Evolutionary conservation across 805 yeast genomes (phyloP).

Genomic region (Lipomyces chichibuensis): DNA sequence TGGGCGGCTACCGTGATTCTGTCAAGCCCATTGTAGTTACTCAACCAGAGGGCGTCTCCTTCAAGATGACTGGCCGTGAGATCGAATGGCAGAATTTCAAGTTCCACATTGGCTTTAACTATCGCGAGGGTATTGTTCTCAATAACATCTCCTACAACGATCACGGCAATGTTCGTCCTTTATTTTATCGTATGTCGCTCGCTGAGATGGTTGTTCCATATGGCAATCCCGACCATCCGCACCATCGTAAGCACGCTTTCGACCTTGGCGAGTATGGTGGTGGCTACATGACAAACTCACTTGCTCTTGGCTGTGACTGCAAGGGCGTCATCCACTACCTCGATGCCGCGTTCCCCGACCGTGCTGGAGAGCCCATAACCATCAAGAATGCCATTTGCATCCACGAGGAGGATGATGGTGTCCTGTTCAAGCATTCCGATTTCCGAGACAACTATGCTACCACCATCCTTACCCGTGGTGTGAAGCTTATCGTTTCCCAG

Average conservation of each 20-base stretch:
- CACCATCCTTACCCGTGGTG: conserved; percentile 73
- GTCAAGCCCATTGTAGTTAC: conserved; percentile 69
- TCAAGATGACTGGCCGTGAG: conserved; percentile 67
- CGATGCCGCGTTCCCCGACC: conserved; percentile 74
- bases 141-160: conserved; percentile 75
- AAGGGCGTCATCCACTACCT: conserved; percentile 82
- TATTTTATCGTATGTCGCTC: conserved; percentile 77
- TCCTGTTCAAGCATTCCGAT: conserved; percentile 79
- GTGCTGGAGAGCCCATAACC: conserved; percentile 68
- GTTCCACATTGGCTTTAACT: conserved; percentile 81
- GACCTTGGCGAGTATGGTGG: conserved; percentile 90
- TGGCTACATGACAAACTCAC: conserved; percentile 80
- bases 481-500: conserved; percentile 72
- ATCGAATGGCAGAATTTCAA: conserved; percentile 79
- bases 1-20: conserved; percentile 64
- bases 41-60: conserved; percentile 83
- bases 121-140: conserved; percentile 81
- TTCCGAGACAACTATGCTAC: conserved; percentile 80
- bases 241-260: conserved; percentile 82
- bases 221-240: conserved; percentile 78
- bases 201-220: conserved; percentile 87
- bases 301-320: conserved; percentile 80
- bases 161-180: conserved; percentile 65
- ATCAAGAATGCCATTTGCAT: conserved; percentile 79
- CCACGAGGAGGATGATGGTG: conserved; percentile 84